phyloP scores from a whole-genome alignment of 306 rosid genomes.

The Glycyrrhiza uralensis region DNA sequence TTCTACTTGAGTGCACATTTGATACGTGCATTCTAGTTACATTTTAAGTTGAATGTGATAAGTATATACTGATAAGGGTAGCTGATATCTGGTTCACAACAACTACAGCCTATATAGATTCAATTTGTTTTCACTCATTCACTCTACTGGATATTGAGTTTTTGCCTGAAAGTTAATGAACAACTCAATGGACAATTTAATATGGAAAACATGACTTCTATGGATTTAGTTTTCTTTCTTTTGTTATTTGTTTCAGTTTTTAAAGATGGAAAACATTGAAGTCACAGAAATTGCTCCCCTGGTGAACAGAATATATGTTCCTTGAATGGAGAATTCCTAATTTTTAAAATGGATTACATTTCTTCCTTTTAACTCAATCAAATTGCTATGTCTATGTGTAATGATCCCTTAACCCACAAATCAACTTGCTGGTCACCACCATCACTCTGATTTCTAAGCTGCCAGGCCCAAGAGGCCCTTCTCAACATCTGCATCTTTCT shows the following conservation, averaged over 20 bases:
- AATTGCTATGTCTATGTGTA: background rate
- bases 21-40: background rate
- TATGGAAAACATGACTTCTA: background rate
- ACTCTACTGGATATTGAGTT: background rate
- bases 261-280: background rate
- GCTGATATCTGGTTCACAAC: background rate
- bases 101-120: background rate
- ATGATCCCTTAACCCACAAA: background rate
- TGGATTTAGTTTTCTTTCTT: background rate
- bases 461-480: background rate
- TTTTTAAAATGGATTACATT: background rate
- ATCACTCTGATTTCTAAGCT: background rate
- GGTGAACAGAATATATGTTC: background rate
- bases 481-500: background rate
- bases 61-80: background rate
- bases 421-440: background rate
- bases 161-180: background rate
- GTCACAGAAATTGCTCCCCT: background rate
- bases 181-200: background rate
- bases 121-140: background rate
- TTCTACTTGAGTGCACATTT: background rate
- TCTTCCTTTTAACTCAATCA: background rate
- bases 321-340: background rate
- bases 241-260: background rate
- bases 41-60: constrained; percentile 4